Evolutionary conservation across 768 basidiomycete genomes (phyloP).

Genomic region (Paxillus ammoniavirescens): DNA sequence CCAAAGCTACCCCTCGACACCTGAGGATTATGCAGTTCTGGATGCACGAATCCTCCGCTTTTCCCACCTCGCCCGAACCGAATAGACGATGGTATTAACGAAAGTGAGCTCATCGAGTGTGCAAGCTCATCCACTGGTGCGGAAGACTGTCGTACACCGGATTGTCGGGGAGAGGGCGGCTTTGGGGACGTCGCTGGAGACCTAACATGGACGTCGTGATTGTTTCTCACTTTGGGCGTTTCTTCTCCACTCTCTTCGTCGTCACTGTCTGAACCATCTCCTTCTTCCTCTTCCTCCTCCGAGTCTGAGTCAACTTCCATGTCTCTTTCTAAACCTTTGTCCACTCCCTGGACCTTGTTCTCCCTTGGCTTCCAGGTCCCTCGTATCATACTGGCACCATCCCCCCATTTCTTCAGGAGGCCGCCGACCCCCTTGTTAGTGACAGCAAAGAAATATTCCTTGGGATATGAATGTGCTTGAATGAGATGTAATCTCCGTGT

Average conservation of each 20-base stretch:
- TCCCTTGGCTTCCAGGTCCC: constrained; percentile 62
- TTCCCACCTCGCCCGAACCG: constrained; percentile 74
- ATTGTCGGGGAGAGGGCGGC: constrained; percentile 17
- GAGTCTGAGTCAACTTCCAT: constrained; percentile 25
- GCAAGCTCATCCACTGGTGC: constrained; percentile 48
- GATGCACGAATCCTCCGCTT: constrained; percentile 47
- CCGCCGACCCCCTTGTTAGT: constrained; percentile 90
- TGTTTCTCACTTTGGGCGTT: constrained; percentile 26
- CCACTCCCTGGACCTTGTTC: constrained; percentile 2
- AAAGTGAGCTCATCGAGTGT: constrained; percentile 43
- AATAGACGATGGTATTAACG: constrained; percentile 66
- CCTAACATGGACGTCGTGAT: constrained; percentile 12
- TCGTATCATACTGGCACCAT: constrained; percentile 77
- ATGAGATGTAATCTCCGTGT: constrained; percentile 79
- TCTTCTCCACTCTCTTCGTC: constrained; percentile 22
- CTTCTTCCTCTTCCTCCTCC: constrained; percentile 16
- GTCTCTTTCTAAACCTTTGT: constrained; percentile 1
- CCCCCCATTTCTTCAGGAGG: constrained; percentile 76
- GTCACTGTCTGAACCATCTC: constrained; percentile 11
- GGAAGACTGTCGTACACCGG: constrained; percentile 15
- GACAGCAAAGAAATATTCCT: constrained; percentile 88
- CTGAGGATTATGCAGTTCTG: constrained; percentile 32
- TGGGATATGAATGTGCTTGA: constrained; percentile 77
- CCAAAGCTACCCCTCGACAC: constrained; percentile 28
- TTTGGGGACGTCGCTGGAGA: constrained; percentile 20